Evolutionary conservation across 2,329 filamentous ascomycete species (phyloP).

Genomic region (Paracamarosporium sp.): DNA sequence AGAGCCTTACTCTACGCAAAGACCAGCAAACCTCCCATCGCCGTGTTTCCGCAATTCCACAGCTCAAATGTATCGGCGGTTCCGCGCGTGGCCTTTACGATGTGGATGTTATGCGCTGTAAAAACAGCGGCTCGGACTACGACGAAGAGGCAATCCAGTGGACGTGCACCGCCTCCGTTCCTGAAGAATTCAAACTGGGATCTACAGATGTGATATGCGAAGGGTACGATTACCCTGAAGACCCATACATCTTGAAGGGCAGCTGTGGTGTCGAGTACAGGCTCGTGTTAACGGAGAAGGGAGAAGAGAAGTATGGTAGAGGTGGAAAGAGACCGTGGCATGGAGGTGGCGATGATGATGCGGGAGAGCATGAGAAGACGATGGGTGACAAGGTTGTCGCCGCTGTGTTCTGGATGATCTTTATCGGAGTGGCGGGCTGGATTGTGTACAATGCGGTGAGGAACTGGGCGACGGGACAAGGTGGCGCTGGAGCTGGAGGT

Average conservation of each 20-base stretch:
- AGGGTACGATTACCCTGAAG: constrained; percentile 77
- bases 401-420: constrained; percentile 67
- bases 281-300: constrained; percentile 76
- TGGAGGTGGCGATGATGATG: constrained; percentile 47
- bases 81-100: constrained; percentile 68
- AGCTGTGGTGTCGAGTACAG: constrained; percentile 93
- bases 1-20: constrained; percentile 77
- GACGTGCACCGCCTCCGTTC: constrained; percentile 77
- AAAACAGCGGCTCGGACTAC: constrained; percentile 83
- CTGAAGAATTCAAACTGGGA: constrained; percentile 74
- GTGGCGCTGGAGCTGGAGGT: constrained; percentile 27
- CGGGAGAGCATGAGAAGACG: constrained; percentile 31
- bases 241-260: constrained; percentile 87
- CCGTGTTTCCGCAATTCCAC: constrained; percentile 75
- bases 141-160: constrained; percentile 85
- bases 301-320: constrained; percentile 73
- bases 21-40: constrained; percentile 74
- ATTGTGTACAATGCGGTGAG: constrained; percentile 66
- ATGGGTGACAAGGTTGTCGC: constrained; percentile 37
- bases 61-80: constrained; percentile 75
- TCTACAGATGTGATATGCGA: constrained; percentile 92
- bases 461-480: constrained; percentile 28
- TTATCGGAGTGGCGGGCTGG: constrained; percentile 65
- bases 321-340: constrained; percentile 59
- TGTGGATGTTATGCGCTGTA: constrained; percentile 86